phyloP scores from a whole-genome alignment of 768 basidiomycete genomes.

The Phaeotremella fagi region DNA sequence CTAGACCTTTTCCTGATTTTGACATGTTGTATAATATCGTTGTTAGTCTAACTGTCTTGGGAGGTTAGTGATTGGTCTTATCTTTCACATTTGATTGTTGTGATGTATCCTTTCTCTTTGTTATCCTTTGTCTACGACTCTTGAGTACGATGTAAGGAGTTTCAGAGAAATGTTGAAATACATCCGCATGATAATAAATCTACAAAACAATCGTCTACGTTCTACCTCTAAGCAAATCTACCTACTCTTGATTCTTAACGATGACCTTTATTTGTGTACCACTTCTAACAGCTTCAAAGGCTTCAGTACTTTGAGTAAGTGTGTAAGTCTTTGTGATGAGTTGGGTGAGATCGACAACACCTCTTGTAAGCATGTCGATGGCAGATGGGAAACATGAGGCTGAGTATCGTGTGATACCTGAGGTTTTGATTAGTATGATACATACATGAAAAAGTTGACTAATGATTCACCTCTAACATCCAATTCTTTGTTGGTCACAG shows the following conservation, averaged over 20 bases:
- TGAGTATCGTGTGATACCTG: constrained; percentile 42
- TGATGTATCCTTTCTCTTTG: too few species aligned
- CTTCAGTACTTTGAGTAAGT: constrained; percentile 24
- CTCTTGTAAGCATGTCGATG: constrained; percentile 32
- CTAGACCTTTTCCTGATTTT: too few species aligned
- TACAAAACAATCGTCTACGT: too few species aligned
- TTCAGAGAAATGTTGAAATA: too few species aligned
- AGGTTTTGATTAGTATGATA: not conserved
- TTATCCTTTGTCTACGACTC: too few species aligned
- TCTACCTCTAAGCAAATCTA: not conserved
- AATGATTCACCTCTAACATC: constrained; percentile 30
- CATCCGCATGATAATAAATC: too few species aligned
- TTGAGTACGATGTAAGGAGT: too few species aligned
- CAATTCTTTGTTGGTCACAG: constrained; percentile 44
- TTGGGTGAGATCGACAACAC: constrained; percentile 37
- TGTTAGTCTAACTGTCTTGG: too few species aligned
- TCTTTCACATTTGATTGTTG: too few species aligned
- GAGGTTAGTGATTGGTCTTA: too few species aligned
- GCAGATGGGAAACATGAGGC: constrained; percentile 36
- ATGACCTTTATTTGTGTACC: constrained; percentile 40
- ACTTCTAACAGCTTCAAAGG: constrained; percentile 34
- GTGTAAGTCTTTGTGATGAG: constrained; percentile 35
- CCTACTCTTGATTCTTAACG: constrained; percentile 36
- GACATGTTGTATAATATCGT: too few species aligned
- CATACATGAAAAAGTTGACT: not conserved